These are phyloP conservation scores for Tylopilus sp. DNA, from an alignment of 1,284 basidiomycete genomes.

Conservation along the genomic window DNA sequence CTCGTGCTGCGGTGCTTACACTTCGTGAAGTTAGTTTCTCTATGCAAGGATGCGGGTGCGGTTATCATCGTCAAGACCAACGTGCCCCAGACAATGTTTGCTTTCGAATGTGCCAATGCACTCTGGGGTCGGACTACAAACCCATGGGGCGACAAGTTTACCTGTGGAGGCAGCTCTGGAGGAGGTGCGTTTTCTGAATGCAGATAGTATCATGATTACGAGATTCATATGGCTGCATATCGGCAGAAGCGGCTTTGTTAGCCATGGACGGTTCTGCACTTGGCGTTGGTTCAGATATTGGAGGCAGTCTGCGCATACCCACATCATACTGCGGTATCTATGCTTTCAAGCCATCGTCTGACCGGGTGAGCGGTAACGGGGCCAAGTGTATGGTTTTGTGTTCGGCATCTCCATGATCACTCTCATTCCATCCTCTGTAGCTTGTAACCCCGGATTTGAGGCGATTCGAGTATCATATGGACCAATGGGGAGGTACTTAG, in stretches of 20 bases:
- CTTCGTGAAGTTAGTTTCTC: conserved; percentile 51
- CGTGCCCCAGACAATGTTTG: conserved; percentile 84
- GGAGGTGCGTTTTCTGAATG: conserved; percentile 52
- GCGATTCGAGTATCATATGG: conserved; percentile 71
- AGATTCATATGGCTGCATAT: conserved; percentile 11
- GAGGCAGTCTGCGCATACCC: conserved; percentile 85
- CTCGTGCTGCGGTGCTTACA: background rate
- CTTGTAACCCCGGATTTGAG: conserved; percentile 72
- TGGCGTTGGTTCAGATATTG: conserved; percentile 86
- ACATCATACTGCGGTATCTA: conserved; percentile 86
- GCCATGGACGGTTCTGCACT: conserved; percentile 81
- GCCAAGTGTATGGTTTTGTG: conserved; percentile 51
- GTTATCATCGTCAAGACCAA: conserved; percentile 81
- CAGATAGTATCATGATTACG: background rate
- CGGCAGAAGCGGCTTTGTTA: conserved; percentile 74
- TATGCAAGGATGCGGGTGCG: conserved; percentile 61
- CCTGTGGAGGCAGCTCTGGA: conserved; percentile 83
- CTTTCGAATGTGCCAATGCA: conserved; percentile 90
- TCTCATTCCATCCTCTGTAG: conserved; percentile 41
- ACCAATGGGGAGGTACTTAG: conserved; percentile 76
- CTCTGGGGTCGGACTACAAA: conserved; percentile 83
- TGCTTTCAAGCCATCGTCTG: conserved; percentile 77
- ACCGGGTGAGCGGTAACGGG: conserved; percentile 64
- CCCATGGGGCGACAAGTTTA: conserved; percentile 73
- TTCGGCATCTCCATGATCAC: background rate